Percentiles rank a stretch among this genome's conserved stretches.
Evolutionary conservation across 1,139 yeast genomes (phyloP).

Genomic region (Yamadazyma oceani): DNA sequence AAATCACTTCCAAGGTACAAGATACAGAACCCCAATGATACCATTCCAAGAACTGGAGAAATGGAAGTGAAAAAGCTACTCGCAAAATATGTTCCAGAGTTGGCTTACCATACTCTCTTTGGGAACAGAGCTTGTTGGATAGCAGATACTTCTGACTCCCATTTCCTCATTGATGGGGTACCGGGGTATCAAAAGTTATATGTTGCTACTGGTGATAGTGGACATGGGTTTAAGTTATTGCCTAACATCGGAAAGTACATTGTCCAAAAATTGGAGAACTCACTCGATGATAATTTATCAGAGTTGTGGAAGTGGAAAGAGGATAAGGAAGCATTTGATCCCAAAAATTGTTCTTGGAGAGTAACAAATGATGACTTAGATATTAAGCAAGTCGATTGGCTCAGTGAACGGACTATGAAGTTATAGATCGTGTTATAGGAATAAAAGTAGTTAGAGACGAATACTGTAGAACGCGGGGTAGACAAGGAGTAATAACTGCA

Average conservation of each 20-base stretch:
- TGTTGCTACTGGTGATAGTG: conserved; percentile 43
- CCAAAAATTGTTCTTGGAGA: conserved; percentile 31
- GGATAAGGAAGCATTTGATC: conserved; percentile 20
- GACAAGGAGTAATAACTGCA: no score
- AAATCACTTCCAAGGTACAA: conserved; percentile 39
- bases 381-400: conserved; percentile 28
- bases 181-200: conserved; percentile 29
- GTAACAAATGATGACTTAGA: conserved; percentile 25
- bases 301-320: conserved; percentile 34
- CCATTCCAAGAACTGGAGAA: conserved; percentile 28
- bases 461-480: neutral
- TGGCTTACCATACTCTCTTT: conserved; percentile 31
- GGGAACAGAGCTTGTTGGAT: conserved; percentile 48
- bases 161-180: conserved; percentile 42
- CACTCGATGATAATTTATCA: conserved; percentile 18
- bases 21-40: conserved; percentile 27
- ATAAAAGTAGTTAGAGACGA: neutral
- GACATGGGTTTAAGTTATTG: conserved; percentile 32
- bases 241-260: conserved; percentile 33
- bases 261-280: conserved; percentile 23
- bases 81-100: conserved; percentile 30
- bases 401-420: conserved; percentile 2
- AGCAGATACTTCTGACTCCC: conserved; percentile 42
- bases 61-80: conserved; percentile 12
- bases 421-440: neutral